Evolutionary conservation across 2,329 filamentous ascomycete species (phyloP), one percentile per base, ranked within the genome.

Genomic region (Colletotrichum ledebouriae): DNA sequence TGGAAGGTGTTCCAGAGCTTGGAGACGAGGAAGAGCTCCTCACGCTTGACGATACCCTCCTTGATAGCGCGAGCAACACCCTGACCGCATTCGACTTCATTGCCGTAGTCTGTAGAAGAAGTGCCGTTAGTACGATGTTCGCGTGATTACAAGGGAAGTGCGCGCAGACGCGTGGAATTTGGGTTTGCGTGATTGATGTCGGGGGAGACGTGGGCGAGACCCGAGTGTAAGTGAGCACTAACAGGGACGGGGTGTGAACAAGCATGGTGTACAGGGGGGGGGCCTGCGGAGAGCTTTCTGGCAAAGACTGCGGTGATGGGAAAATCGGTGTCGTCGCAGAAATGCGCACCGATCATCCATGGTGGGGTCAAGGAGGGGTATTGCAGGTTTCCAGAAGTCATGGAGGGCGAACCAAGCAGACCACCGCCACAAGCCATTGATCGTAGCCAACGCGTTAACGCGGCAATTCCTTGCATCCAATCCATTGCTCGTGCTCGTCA

Each of bases 1-100:
- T 97, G 93, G 88, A 94, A 97, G 73, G 90, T 90, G 84, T 95
- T 94, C 94, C 94, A 97, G 67, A 97, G 90, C 86, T 97, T 97
- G 81, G 91, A 94, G 72, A 94, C 92, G 77, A 97, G 90, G 88
- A 97, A 97, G 78, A 97, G 91, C 25, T 97, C 93, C 80, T 92
- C 89, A 69, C 93, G 91, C 84, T 90, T 94, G 73, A 94, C 92
- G 67, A 95, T 80, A 49, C 92, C 92, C 10, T 96, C 93, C 76
- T 91, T 87, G 81, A 96, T 93, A 75, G 93, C 93, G 73, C 91
- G 91, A 68, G 90, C 88, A 53, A 95, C 86, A 75, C 93, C 93
- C 78, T 94, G 82, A 67, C 92, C 93, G 72, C 87, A 89, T 80
- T 94, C 92, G 73, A 88, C 88, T 80, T 95, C 93, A 78, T 95